These are phyloP conservation scores for Taphrina wiesneri DNA, from an alignment of 1,139 yeast species.

Conservation along the genomic window DNA sequence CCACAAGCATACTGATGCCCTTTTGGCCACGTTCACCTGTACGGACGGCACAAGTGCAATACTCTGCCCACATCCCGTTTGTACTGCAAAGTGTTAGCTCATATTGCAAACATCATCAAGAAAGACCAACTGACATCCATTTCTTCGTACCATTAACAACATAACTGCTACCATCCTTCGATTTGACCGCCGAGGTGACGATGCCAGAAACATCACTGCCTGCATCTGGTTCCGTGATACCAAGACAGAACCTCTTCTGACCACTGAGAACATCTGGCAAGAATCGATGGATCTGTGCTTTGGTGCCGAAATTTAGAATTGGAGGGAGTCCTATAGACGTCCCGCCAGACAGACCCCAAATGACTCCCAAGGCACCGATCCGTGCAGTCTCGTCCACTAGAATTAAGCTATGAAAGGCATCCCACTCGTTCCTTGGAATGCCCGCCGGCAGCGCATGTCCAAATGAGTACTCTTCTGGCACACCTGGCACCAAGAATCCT, in stretches of 20 bases:
- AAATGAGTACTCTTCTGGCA: conserved; percentile 42
- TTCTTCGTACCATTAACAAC: conserved; percentile 52
- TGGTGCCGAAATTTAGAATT: conserved; percentile 45
- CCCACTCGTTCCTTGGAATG: conserved; percentile 83
- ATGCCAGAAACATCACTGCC: conserved; percentile 52
- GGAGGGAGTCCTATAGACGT: conserved; percentile 49
- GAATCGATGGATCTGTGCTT: conserved; percentile 44
- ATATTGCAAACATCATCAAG: conserved; percentile 45
- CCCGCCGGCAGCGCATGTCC: conserved; percentile 67
- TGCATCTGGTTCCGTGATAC: conserved; percentile 50
- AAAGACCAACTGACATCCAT: conserved; percentile 45
- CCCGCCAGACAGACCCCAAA: conserved; percentile 48
- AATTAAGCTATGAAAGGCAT: conserved; percentile 85
- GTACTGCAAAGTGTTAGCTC: conserved; percentile 53
- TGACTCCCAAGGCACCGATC: conserved; percentile 48
- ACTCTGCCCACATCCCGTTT: conserved; percentile 44
- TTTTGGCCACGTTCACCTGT: conserved; percentile 49
- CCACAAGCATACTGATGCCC: conserved; percentile 50
- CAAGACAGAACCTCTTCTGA: conserved; percentile 48
- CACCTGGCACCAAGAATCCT: conserved; percentile 50
- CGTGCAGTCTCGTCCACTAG: conserved; percentile 58
- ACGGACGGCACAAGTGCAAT: conserved; percentile 52
- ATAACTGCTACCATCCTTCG: conserved; percentile 45
- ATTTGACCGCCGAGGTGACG: conserved; percentile 47
- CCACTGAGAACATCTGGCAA: conserved; percentile 47